Base-by-base conservation (phyloP, 306 rosid genomes). In the Boehmeria nivea region DNA sequence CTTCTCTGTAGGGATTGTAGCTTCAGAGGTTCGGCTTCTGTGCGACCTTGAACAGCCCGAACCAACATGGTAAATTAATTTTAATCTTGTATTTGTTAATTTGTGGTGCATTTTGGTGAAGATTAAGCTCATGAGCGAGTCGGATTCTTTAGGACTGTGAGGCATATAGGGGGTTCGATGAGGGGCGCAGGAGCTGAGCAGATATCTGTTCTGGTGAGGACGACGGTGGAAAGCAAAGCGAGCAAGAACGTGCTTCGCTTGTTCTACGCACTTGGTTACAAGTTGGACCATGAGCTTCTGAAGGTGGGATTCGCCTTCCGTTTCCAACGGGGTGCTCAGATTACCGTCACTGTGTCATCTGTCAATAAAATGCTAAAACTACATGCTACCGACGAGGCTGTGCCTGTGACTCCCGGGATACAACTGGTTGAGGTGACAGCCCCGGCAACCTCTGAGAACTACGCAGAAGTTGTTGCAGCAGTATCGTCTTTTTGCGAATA, bases 131-230 rank as follows among this genome's bases (percentile, higher is more conserved):
- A 59, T 16, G 9, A 18, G 10, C 8, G 51, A 54, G 31, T 31
- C 28, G 10, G 64, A 17, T 40, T 56, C 37, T 61, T 65, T 70
- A 83, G 96, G 96, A 87, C 83, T 3, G 93, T 87, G 60, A 84
- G 76, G 71, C 91, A 87, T 59, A 48, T 91, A 37, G 96, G 99
- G 37, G 96, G 96, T 54, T 81, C 96, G 63, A 87, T 85, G 84
- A 82, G 99, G 74, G 96, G 99, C 71, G 85, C 96, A 27, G 99
- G 99, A 57, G 96, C 96, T 12, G 99, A 87, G 33, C 95, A 91
- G 78, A 75, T 91, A 43, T 82, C 99, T 6, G 95, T 82, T 73
- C 75, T 91, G 49, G 95, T 91, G 54, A 84, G 95, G 75, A 68
- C 82, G 17, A 74, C 88, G 85, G 87, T 87, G 22, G 95, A 91